Conservation (phyloP, 192 early-diverging fungal genomes). For the Backusella sp. region DNA sequence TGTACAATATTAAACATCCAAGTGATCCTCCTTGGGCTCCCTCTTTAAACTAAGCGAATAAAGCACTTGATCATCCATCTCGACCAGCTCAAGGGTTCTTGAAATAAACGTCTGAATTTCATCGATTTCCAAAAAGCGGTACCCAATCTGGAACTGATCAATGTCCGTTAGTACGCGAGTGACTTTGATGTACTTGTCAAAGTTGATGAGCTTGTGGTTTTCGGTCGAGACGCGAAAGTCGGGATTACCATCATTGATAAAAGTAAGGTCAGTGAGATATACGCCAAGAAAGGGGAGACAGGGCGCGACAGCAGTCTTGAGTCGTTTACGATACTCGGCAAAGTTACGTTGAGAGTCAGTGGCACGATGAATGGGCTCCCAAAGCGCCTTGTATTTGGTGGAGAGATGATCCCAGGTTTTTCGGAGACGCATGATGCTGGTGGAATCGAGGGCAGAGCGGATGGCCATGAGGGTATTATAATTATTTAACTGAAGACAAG, state of each 20-base stretch:
- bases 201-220: conserved; percentile 66
- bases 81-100: conserved; percentile 57
- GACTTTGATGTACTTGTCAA: conserved; percentile 72
- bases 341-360: conserved; percentile 67
- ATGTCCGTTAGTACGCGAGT: conserved; percentile 68
- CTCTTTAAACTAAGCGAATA: conserved; percentile 74
- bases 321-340: conserved; percentile 48
- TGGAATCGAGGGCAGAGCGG: conserved; percentile 72
- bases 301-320: conserved; percentile 55
- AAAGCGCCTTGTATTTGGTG: conserved; percentile 62
- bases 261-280: conserved; percentile 80
- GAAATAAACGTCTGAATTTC: conserved; percentile 74
- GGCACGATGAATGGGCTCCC: conserved; percentile 53
- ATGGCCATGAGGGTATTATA: conserved; percentile 80
- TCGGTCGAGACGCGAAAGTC: conserved; percentile 41
- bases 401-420: conserved; percentile 59
- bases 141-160: conserved; percentile 74
- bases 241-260: conserved; percentile 82
- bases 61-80: conserved; percentile 61
- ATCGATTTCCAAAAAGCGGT: conserved; percentile 56
- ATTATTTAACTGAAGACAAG: conserved; percentile 56
- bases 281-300: conserved; percentile 79
- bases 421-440: conserved; percentile 69
- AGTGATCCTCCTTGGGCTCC: conserved; percentile 63
- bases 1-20: not conserved